A percentile compares a stretch with the other conserved stretches of the same genome.
Evolutionary conservation across 2,329 filamentous ascomycete genomes (phyloP).

Genomic region (Beauveria bassiana): DNA sequence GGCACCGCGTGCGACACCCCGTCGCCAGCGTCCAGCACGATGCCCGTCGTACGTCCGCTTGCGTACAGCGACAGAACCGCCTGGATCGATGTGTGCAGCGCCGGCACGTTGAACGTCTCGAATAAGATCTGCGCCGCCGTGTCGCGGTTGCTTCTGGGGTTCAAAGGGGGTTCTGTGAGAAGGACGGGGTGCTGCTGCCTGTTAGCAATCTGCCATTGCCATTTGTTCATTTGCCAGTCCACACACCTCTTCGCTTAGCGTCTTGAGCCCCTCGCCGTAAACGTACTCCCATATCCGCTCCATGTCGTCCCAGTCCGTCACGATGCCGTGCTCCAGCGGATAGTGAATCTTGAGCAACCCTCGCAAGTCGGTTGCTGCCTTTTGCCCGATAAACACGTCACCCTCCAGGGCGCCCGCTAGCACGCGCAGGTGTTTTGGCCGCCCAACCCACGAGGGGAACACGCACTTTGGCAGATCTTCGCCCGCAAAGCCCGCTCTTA

Average conservation of each 20-base stretch:
- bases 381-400: constrained; percentile 92
- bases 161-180: constrained; percentile 90
- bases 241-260: constrained; percentile 83
- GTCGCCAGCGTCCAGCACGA: constrained; percentile 91
- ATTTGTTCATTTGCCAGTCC: not conserved
- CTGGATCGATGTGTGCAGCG: constrained; percentile 93
- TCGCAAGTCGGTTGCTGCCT: constrained; percentile 78
- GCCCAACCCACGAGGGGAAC: constrained; percentile 94
- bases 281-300: constrained; percentile 99
- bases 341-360: constrained; percentile 94
- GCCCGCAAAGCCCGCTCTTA: constrained; percentile 92
- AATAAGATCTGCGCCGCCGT: constrained; percentile 96
- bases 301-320: constrained; percentile 99
- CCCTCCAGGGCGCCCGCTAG: constrained; percentile 95
- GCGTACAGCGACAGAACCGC: constrained; percentile 94
- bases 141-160: constrained; percentile 91
- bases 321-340: constrained; percentile 93
- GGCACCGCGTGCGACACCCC: constrained; percentile 96
- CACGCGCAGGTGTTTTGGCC: constrained; percentile 90
- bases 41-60: constrained; percentile 89
- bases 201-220: constrained; percentile 8
- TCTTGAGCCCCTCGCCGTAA: constrained; percentile 92
- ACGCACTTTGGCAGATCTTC: constrained; percentile 94
- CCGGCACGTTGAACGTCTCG: constrained; percentile 97
- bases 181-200: constrained; percentile 74